Conservation (phyloP, 805 yeast species). For the Babjeviella inositovora region DNA sequence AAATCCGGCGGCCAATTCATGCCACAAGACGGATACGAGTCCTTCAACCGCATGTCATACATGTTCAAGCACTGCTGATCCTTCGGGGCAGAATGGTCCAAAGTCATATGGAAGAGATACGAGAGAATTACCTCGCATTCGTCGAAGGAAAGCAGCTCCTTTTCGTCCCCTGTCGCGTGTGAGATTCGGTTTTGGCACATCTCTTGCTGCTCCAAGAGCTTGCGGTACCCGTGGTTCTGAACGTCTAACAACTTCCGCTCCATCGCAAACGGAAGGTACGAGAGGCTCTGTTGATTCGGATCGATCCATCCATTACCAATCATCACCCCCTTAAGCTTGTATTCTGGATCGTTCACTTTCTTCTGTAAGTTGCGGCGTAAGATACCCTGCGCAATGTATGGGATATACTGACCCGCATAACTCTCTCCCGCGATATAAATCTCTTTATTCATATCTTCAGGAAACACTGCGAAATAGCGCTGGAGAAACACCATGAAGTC, state of each 20-base stretch:
- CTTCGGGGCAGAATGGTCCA: constrained; percentile 8
- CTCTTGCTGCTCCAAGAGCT: constrained; percentile 32
- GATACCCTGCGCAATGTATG: constrained; percentile 62
- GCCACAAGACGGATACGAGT: constrained; percentile 78
- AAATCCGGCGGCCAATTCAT: constrained; percentile 78
- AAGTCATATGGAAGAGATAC: no score
- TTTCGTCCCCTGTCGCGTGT: constrained; percentile 5
- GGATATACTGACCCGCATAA: constrained; percentile 94
- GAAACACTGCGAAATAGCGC: constrained; percentile 54
- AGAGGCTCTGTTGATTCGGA: constrained; percentile 70
- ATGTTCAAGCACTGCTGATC: constrained; percentile 56
- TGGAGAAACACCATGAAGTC: constrained; percentile 54
- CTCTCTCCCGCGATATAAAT: constrained; percentile 86
- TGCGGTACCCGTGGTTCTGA: constrained; percentile 18
- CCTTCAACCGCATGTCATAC: constrained; percentile 63
- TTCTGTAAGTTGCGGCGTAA: constrained; percentile 21
- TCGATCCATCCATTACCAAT: constrained; percentile 95
- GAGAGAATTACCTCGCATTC: constrained; percentile 31
- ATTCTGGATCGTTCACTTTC: constrained; percentile 5
- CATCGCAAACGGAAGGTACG: constrained; percentile 59
- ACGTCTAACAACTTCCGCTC: constrained; percentile 36
- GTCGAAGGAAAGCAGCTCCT: constrained; percentile 12
- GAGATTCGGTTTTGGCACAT: constrained; percentile 40
- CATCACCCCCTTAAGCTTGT: constrained; percentile 46
- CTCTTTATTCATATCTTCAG: constrained; percentile 48